These are phyloP conservation scores for Hydrangea macrophylla DNA, from an alignment of 148 eudicot genomes.

Conservation along the genomic window DNA sequence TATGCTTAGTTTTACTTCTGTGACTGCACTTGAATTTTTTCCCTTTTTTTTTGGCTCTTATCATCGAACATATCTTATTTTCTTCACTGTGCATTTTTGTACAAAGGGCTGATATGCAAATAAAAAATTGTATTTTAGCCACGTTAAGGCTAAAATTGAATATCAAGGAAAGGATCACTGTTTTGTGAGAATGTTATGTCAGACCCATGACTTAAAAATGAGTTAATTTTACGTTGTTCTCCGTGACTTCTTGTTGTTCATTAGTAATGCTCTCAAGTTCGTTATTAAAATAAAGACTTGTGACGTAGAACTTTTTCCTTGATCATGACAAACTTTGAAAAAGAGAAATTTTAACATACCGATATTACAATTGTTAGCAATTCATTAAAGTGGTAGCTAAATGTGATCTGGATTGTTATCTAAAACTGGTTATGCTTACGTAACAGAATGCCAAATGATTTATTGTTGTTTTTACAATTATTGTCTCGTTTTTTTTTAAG, in stretches of 20 bases:
- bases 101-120: background rate
- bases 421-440: no score
- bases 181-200: background rate
- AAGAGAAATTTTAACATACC: no score
- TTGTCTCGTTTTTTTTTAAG: no score
- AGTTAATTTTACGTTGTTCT: background rate
- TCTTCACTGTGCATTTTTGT: background rate
- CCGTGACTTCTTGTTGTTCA: background rate
- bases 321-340: background rate
- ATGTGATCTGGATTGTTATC: no score
- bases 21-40: no score
- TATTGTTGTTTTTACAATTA: no score
- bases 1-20: conserved; percentile 7
- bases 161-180: no score
- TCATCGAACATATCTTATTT: background rate
- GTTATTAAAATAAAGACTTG: background rate
- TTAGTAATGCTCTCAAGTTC: background rate
- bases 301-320: background rate
- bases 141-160: background rate
- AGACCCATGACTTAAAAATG: background rate
- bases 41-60: background rate
- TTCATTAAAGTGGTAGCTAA: no score
- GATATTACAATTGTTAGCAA: no score
- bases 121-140: background rate
- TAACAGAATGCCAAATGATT: no score